Evolutionary conservation across 495 filamentous ascomycete species (phyloP).

Genomic region (Hamigera avellanea): DNA sequence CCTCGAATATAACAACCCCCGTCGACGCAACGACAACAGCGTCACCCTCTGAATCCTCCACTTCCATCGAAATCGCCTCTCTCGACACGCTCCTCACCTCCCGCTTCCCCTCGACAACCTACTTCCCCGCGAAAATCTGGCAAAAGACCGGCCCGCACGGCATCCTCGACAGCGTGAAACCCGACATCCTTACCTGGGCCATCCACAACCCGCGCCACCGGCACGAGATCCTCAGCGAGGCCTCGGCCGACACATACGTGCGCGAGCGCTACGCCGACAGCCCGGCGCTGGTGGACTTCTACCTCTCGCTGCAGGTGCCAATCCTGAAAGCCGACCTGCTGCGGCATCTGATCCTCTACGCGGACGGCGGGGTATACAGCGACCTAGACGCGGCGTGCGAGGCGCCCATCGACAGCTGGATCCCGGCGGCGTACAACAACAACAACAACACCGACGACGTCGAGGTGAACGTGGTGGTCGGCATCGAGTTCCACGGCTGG

Average conservation of each 20-base stretch:
- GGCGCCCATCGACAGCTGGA: conserved; percentile 34
- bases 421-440: conserved; percentile 35
- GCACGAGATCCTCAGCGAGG: conserved; percentile 25
- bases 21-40: too few relatives aligned
- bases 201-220: conserved; percentile 12
- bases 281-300: conserved; percentile 30
- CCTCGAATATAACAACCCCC: too few relatives aligned
- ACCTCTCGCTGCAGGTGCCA: conserved; percentile 26
- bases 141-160: not conserved
- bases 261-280: conserved; percentile 14
- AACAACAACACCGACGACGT: not conserved
- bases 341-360: conserved; percentile 45
- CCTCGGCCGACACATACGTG: conserved; percentile 15
- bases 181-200: conserved; percentile 14
- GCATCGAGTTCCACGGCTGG: conserved; percentile 30
- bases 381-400: conserved; percentile 48
- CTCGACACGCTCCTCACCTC: too few relatives aligned
- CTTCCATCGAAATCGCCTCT: too few relatives aligned
- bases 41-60: too few relatives aligned
- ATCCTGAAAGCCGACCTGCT: conserved; percentile 46
- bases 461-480: conserved; percentile 27
- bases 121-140: not conserved
- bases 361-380: conserved; percentile 45
- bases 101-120: too few relatives aligned
- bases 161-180: not conserved